Conservation (phyloP, 2,329 filamentous ascomycete species). For the Uncinocarpus reesii region DNA sequence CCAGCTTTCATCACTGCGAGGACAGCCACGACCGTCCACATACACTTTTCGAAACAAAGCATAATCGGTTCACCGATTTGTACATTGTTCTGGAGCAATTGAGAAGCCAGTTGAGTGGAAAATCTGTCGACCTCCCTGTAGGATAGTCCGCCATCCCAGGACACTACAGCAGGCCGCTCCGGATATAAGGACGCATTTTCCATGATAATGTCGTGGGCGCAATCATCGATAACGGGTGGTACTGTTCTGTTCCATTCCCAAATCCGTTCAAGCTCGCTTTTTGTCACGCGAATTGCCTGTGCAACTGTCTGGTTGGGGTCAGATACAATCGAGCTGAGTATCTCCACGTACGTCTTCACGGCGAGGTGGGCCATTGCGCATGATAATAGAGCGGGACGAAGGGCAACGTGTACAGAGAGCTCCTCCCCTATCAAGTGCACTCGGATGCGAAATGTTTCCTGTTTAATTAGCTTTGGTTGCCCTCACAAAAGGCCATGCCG, state of each 20-base stretch:
- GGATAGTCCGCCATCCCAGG: constrained; percentile 26
- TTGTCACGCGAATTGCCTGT: constrained; percentile 10
- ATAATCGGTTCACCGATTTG: constrained; percentile 21
- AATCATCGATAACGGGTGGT: constrained; percentile 17
- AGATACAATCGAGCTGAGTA: constrained; percentile 13
- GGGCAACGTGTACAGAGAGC: not conserved
- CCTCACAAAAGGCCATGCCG: not conserved
- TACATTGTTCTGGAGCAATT: constrained; percentile 26
- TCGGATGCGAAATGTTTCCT: constrained; percentile 2
- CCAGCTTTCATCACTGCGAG: constrained; percentile 26
- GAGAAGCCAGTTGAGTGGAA: constrained; percentile 23
- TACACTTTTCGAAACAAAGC: constrained; percentile 27
- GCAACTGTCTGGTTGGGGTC: constrained; percentile 12
- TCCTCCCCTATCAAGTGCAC: not conserved
- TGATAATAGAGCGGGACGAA: not conserved
- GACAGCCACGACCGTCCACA: constrained; percentile 24
- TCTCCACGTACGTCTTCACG: constrained; percentile 11
- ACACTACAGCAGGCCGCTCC: constrained; percentile 18
- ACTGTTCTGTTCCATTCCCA: constrained; percentile 21
- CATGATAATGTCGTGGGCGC: constrained; percentile 17
- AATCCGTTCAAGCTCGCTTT: constrained; percentile 18
- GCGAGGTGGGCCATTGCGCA: not conserved
- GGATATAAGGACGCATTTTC: constrained; percentile 13
- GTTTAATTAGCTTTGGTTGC: not conserved
- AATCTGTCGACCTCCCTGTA: constrained; percentile 26